phyloP scores from a whole-genome alignment of 805 yeast species.

The Schizosaccharomyces osmophilus region DNA sequence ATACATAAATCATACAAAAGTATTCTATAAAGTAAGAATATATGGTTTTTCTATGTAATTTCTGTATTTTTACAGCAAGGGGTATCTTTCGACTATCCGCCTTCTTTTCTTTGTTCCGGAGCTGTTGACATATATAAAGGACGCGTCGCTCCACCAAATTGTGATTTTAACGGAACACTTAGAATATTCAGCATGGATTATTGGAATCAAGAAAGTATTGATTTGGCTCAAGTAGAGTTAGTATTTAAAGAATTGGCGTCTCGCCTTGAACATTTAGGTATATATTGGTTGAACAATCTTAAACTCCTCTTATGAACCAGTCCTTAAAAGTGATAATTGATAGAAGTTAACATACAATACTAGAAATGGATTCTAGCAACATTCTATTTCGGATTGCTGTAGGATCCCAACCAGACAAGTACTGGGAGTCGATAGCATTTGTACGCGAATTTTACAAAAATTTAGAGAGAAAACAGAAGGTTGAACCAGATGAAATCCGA shows the following conservation, averaged over 20 bases:
- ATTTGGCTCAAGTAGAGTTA: not conserved
- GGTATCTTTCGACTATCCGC: no score
- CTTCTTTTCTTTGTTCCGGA: no score
- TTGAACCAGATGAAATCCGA: not conserved
- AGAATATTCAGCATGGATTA: not conserved
- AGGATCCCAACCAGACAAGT: not conserved
- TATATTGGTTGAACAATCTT: no score
- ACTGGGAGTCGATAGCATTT: not conserved
- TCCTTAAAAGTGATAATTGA: no score
- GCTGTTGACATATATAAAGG: no score
- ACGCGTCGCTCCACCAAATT: no score
- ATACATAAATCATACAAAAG: no score
- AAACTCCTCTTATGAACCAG: no score
- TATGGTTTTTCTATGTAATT: no score
- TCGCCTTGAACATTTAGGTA: not conserved
- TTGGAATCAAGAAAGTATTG: not conserved
- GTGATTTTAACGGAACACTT: not conserved
- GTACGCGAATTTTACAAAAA: not conserved
- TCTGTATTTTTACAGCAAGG: no score
- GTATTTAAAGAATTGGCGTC: not conserved
- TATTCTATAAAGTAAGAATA: no score
- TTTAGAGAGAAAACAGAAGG: not conserved
- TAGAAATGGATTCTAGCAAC: not conserved
- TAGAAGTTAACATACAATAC: no score
- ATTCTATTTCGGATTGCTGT: not conserved